Evolutionary conservation across 441 rosid genomes (phyloP).

Genomic region (Adansonia grandidieri): DNA sequence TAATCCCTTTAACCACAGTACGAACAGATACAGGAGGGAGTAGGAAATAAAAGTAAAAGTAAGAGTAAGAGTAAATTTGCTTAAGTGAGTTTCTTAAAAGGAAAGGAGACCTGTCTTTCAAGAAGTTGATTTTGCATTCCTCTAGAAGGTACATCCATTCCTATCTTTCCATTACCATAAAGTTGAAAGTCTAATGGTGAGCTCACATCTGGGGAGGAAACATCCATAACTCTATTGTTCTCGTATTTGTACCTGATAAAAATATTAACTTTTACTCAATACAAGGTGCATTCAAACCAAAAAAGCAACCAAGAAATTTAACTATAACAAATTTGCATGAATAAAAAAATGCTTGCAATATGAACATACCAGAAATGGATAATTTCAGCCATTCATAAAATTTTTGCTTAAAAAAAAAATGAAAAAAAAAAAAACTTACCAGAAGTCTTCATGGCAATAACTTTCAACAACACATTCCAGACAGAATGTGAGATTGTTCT

Average conservation of each 20-base stretch:
- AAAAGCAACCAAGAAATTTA: conserved; percentile 19
- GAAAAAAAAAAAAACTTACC: background rate
- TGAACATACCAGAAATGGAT: background rate
- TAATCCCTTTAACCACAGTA: conserved; percentile 9
- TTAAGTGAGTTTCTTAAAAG: conserved; percentile 27
- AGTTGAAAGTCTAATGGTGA: conserved; percentile 78
- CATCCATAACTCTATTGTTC: conserved; percentile 82
- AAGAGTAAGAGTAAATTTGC: conserved; percentile 5
- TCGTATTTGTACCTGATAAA: conserved; percentile 77
- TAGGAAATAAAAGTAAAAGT: conserved; percentile 3
- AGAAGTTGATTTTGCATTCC: conserved; percentile 93
- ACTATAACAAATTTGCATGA: conserved; percentile 1
- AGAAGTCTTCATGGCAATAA: background rate
- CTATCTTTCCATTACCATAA: conserved; percentile 77
- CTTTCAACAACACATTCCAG: conserved; percentile 14
- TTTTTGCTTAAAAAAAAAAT: background rate
- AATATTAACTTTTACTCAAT: conserved; percentile 26
- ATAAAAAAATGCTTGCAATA: background rate
- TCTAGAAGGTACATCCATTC: conserved; percentile 62
- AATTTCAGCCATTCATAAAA: background rate
- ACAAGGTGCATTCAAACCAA: conserved; percentile 19
- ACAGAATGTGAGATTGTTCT: background rate
- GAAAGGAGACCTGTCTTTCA: conserved; percentile 75
- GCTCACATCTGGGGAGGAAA: conserved; percentile 71
- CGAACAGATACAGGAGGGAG: background rate